Percentiles rank a stretch among this genome's conserved stretches.
These are phyloP conservation scores for Mycena floridula DNA, from an alignment of 768 basidiomycete species.

Conservation along the genomic window DNA sequence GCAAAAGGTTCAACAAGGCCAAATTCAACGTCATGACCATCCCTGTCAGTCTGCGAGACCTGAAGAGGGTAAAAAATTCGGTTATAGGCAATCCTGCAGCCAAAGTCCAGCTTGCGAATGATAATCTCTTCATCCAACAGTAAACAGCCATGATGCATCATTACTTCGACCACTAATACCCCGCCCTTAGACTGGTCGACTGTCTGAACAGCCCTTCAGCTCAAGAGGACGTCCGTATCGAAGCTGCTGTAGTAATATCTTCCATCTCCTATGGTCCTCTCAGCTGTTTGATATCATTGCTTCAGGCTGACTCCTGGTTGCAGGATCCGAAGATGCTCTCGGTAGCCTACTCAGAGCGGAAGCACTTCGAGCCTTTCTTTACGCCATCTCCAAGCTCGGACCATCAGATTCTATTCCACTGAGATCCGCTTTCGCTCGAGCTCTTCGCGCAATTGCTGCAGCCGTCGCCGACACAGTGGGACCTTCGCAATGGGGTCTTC, in stretches of 20 bases:
- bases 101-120: conserved; percentile 52
- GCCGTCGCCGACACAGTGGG: conserved; percentile 65
- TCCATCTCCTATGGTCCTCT: conserved; percentile 76
- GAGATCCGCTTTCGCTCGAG: conserved; percentile 56
- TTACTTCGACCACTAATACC: conserved; percentile 6
- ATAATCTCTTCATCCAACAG: conserved; percentile 51
- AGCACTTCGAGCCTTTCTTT: conserved; percentile 55
- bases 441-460: conserved; percentile 50
- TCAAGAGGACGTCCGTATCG: conserved; percentile 52
- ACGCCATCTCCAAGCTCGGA: conserved; percentile 47
- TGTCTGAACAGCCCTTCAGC: conserved; percentile 41
- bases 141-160: conserved; percentile 22
- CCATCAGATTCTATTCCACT: conserved; percentile 32
- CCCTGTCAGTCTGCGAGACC: conserved; percentile 25
- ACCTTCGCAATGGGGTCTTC: conserved; percentile 62
- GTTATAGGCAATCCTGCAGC: conserved; percentile 79
- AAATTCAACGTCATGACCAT: too few relatives aligned
- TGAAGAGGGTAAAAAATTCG: conserved; percentile 68
- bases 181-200: conserved; percentile 51
- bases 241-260: conserved; percentile 70
- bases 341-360: conserved; percentile 49
- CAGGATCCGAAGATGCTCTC: conserved; percentile 60
- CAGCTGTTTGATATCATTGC: neutral
- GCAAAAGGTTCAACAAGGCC: too few relatives aligned
- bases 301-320: neutral